Conservation (phyloP, 2,329 filamentous ascomycete genomes). For the Fusarium brachygibbosum region DNA sequence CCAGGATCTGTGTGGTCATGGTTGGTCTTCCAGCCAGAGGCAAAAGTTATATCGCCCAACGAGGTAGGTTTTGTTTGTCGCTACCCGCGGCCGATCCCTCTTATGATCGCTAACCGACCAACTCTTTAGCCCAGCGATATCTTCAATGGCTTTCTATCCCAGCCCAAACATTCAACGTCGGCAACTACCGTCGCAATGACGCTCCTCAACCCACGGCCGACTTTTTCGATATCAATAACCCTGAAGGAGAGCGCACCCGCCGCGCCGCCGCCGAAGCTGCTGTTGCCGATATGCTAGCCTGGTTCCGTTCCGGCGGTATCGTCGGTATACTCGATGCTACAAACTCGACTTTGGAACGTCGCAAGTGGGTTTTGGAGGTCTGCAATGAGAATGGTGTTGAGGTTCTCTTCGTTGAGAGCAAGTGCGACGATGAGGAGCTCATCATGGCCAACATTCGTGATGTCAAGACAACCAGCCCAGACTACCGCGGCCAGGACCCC, state of each 20-base stretch:
- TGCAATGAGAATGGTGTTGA: conserved; percentile 84
- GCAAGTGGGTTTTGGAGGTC: conserved; percentile 89
- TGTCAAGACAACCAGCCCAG: conserved; percentile 95
- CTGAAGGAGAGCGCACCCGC: conserved; percentile 89
- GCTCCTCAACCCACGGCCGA: conserved; percentile 92
- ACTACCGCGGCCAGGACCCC: conserved; percentile 94
- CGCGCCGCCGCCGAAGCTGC: conserved; percentile 91
- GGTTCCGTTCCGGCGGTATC: conserved; percentile 85
- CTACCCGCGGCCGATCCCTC: not conserved
- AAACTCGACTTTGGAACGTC: conserved; percentile 91
- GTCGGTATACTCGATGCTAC: conserved; percentile 97
- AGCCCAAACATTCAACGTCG: conserved; percentile 96
- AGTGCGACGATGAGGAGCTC: conserved; percentile 93
- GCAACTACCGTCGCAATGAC: conserved; percentile 90
- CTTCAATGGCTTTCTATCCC: conserved; percentile 96
- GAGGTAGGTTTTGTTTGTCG: conserved; percentile 72
- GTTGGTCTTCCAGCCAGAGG: conserved; percentile 94
- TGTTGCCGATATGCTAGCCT: conserved; percentile 91
- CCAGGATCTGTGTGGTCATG: conserved; percentile 98
- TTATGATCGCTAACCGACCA: conserved; percentile 24
- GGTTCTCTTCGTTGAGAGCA: conserved; percentile 95
- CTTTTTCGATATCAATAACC: conserved; percentile 94
- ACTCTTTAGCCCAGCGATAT: conserved; percentile 81
- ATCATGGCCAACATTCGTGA: conserved; percentile 99
- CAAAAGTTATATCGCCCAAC: conserved; percentile 97